Percentiles rank a stretch among this genome's conserved stretches.
phyloP scores from a whole-genome alignment of 179 eudicot genomes.

The Patellifolia procumbens region DNA sequence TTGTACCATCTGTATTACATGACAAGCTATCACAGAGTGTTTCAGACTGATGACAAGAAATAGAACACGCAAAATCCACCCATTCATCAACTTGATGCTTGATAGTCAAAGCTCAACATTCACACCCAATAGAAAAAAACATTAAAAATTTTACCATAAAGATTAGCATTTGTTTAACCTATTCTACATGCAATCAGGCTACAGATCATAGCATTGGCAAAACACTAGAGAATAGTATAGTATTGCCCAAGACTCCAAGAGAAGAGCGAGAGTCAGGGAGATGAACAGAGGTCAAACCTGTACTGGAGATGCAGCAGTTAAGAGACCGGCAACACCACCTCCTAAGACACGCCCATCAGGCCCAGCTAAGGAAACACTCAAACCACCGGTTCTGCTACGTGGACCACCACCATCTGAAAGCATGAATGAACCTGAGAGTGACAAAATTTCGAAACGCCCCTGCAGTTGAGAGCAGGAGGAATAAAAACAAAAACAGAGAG shows the following conservation, averaged over 20 bases:
- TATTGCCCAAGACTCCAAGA: background rate
- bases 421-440: conserved; percentile 83
- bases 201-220: background rate
- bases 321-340: conserved; percentile 81
- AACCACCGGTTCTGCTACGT: conserved; percentile 70
- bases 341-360: conserved; percentile 86
- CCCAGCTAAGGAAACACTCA: conserved; percentile 81
- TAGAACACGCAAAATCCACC: background rate
- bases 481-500: background rate
- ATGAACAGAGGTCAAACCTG: conserved; percentile 52
- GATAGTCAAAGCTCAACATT: background rate
- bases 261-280: background rate
- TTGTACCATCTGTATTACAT: background rate
- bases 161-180: background rate
- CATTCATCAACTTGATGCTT: background rate
- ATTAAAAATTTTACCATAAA: background rate
- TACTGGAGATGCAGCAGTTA: conserved; percentile 78
- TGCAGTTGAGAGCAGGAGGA: conserved; percentile 35
- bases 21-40: background rate
- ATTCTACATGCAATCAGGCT: background rate
- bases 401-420: conserved; percentile 64
- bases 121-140: background rate
- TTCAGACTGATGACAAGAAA: background rate
- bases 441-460: conserved; percentile 83
- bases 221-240: background rate